Evolutionary conservation across 371 early-diverging fungal genomes (phyloP), one percentile per base, ranked within the genome.

Genomic region (Sporodiniella umbellata): DNA sequence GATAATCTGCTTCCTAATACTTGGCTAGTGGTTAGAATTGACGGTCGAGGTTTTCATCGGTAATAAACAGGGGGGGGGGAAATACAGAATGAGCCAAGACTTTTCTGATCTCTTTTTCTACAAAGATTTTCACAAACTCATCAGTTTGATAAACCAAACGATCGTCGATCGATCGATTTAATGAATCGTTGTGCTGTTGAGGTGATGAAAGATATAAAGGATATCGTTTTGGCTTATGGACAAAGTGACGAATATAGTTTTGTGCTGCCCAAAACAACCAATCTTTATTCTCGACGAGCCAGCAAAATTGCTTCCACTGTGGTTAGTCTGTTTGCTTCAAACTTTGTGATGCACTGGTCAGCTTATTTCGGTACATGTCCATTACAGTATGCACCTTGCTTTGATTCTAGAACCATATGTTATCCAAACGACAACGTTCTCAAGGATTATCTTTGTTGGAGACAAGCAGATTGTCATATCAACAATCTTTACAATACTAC

Each of bases 201-300:
- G 37, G 89, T 94, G 4, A 87, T 96, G 89, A 69, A 81, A 33
- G 85, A 86, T 44, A 76, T 89, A 42, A 72, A 81, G 18, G 98
- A 96, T 60, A 89, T 94, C 31, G 68, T 82, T 7, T 46, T 97
- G 0, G 93, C 89, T 3, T 97, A 95, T 64, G 98, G 96, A 8
- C 88, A 97, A 67, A 89, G 90, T 59, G 98, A 98, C 66, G 98
- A 98, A 68, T 96, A 81, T 70, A 89, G 90, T 68, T 93, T 95
- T 76, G 79, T 92, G 6, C 74, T 95, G 14, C 66, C 76, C 31
- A 77, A 81, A 46, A 48, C 68, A 5, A 76, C 85, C 1, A 80
- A 83, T 44, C 69, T 94, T 12, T 95, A 85, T 60, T 82, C 86
- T 42, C 83, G 98, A 26, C 75, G 98, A 25, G 48, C 8, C 55